Base-by-base conservation (phyloP, 202 grass and related monocot species). In the Setaria italica region DNA sequence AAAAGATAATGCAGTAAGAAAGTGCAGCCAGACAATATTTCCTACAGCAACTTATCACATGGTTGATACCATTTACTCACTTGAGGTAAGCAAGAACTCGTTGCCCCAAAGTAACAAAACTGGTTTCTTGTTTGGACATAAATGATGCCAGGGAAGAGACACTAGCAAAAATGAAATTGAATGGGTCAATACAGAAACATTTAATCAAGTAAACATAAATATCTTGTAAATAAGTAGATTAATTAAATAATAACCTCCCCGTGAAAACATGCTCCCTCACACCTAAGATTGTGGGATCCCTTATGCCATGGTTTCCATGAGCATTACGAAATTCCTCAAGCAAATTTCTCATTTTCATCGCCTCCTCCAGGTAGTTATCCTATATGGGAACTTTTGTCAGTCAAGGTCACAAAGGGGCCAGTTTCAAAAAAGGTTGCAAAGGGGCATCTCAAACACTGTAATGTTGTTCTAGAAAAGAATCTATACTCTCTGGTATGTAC, bases 321-420 rank as follows among this genome's bases (percentile, higher is more conserved):
- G 33, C 21, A 48, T 72, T 72, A 62, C 73, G 66, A 71, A 99
- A 95, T 83, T 99, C 96, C 80, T 99, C 96, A 50, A 99, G 96
- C 73, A 99, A 90, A 89, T 99, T 99, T 87, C 96, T 90, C 91
- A 99, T 91, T 88, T 99, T 99, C 91, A 99, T 87, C 48, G 96
- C 96, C 77, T 99, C 96, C 88, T 99, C 96, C 45, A 99, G 81
- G 81, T 99, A 99, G 77, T 99, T 99, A 17, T 99, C 96, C 96
- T 99, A 86, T 8, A 63, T 30, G 53, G 67, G 32, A 73, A 19
- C 3, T 79, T 81, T 13, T 64, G 74, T 87, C 70, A 71, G 72
- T 56, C 76, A 84, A 75, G 20, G 70, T 60, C 58, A 74, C 62
- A 75, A 34, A 63, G 29, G 29, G 20, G 39, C 33, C 4, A 6